These are phyloP conservation scores for Amanita brunnescens DNA, from an alignment of 768 basidiomycete genomes.

Conservation along the genomic window DNA sequence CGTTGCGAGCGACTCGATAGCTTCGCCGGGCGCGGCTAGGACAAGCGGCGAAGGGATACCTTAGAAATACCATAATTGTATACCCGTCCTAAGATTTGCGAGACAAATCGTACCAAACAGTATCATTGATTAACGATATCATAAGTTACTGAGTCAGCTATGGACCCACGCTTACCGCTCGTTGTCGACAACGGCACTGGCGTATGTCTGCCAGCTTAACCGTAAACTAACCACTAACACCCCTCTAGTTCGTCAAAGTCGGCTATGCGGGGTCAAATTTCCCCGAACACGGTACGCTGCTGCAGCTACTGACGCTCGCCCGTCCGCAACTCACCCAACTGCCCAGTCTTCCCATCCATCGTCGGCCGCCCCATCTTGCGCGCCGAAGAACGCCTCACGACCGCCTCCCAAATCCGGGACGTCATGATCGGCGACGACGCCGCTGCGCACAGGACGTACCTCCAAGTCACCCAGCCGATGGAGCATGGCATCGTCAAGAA, in stretches of 20 bases:
- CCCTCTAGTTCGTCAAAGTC: constrained; percentile 84
- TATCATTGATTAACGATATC: no score
- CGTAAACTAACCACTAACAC: neutral
- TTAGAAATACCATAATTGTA: no score
- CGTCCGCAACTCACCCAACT: neutral
- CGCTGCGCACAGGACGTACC: constrained; percentile 85
- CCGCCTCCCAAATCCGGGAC: constrained; percentile 76
- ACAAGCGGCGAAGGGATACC: no score
- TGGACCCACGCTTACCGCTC: constrained; percentile 47
- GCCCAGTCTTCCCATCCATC: constrained; percentile 87
- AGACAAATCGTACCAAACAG: no score
- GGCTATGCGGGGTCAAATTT: constrained; percentile 92
- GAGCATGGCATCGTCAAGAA: constrained; percentile 98
- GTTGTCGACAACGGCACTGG: constrained; percentile 90
- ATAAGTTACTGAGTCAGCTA: constrained; percentile 8
- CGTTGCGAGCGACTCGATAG: no score
- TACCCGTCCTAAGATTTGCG: no score
- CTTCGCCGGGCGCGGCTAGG: no score
- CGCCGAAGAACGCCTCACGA: constrained; percentile 90
- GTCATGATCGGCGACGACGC: constrained; percentile 99
- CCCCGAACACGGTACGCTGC: constrained; percentile 72
- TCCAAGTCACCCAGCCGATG: constrained; percentile 97
- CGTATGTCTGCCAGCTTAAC: constrained; percentile 35
- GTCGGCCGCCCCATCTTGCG: constrained; percentile 95
- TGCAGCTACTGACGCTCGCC: neutral